These are phyloP conservation scores for Botrytis porri DNA, from an alignment of 2,329 filamentous ascomycete species.

Conservation along the genomic window DNA sequence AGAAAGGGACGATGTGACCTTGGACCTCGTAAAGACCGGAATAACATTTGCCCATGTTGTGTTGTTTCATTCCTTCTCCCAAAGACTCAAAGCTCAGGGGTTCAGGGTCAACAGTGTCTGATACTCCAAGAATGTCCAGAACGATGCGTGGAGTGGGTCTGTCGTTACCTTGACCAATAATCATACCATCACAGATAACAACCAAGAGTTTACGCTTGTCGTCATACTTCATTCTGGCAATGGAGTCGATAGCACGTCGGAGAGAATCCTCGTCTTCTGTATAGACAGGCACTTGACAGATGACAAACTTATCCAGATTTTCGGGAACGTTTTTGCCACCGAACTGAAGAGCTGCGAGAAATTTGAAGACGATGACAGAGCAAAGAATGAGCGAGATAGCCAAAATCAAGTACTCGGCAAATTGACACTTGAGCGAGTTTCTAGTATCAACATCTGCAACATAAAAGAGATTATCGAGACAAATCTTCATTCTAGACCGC, in stretches of 20 bases:
- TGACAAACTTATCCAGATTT: slow-evolving; percentile 96
- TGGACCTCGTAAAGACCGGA: slow-evolving; percentile 97
- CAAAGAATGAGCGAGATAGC: slow-evolving; percentile 79
- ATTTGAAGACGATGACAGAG: slow-evolving; percentile 88
- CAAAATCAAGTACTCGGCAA: slow-evolving; percentile 85
- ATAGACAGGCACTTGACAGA: slow-evolving; percentile 95
- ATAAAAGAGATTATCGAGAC: slow-evolving; percentile 92
- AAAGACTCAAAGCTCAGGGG: slow-evolving; percentile 95
- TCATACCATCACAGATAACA: slow-evolving; percentile 97
- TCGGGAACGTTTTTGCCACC: slow-evolving; percentile 87
- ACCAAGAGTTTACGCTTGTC: slow-evolving; percentile 96
- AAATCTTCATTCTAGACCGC: slow-evolving; percentile 70
- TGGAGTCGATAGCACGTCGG: slow-evolving; percentile 93
- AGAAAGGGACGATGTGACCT: slow-evolving; percentile 95
- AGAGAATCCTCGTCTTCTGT: slow-evolving; percentile 98
- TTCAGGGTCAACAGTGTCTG: slow-evolving; percentile 90
- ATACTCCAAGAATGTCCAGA: slow-evolving; percentile 92
- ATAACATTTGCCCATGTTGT: slow-evolving; percentile 99
- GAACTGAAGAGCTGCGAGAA: slow-evolving; percentile 93
- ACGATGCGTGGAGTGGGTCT: slow-evolving; percentile 93
- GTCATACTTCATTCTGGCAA: slow-evolving; percentile 92
- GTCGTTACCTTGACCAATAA: slow-evolving; percentile 98
- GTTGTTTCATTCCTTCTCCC: slow-evolving; percentile 92
- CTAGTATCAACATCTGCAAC: slow-evolving; percentile 88
- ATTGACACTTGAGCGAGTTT: slow-evolving; percentile 79